A percentile compares a stretch with the other conserved stretches of the same genome.
phyloP scores from a whole-genome alignment of 345 rosid genomes.

The Hirschfeldia incana region DNA sequence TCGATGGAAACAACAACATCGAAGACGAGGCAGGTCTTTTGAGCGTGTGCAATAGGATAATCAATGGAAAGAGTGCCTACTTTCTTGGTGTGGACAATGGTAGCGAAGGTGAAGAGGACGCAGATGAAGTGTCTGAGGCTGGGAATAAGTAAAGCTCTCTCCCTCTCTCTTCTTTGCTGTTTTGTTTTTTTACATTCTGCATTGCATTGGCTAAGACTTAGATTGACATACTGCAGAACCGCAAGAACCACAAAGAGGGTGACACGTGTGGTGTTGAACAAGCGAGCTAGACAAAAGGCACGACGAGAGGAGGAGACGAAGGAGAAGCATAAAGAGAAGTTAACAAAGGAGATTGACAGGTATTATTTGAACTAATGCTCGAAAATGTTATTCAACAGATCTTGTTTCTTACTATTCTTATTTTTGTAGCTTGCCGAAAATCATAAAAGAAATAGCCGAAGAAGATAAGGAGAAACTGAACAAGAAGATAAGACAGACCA shows the following conservation, averaged over 20 bases:
- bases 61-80: slow-evolving; percentile 32
- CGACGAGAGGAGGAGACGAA: slow-evolving; percentile 50
- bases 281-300: slow-evolving; percentile 68
- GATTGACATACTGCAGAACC: slow-evolving; percentile 43
- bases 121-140: slow-evolving; percentile 38
- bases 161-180: not conserved
- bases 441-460: slow-evolving; percentile 71
- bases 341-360: slow-evolving; percentile 76
- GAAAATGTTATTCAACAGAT: not conserved
- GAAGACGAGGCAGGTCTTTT: slow-evolving; percentile 68
- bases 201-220: not conserved
- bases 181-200: not conserved
- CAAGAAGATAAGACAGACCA: slow-evolving; percentile 50
- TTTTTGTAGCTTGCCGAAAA: slow-evolving; percentile 59
- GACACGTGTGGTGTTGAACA: slow-evolving; percentile 74
- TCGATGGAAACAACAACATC: slow-evolving; percentile 54
- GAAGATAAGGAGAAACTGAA: slow-evolving; percentile 81
- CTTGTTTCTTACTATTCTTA: slow-evolving; percentile 13
- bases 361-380: slow-evolving; percentile 21
- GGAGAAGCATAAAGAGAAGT: slow-evolving; percentile 48
- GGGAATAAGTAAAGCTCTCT: slow-evolving; percentile 54
- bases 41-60: not conserved
- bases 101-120: slow-evolving; percentile 58
- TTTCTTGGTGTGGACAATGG: slow-evolving; percentile 73
- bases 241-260: slow-evolving; percentile 53